Base-by-base conservation (phyloP, 2,329 filamentous ascomycete species). In the Penicillium psychrosexuale region DNA sequence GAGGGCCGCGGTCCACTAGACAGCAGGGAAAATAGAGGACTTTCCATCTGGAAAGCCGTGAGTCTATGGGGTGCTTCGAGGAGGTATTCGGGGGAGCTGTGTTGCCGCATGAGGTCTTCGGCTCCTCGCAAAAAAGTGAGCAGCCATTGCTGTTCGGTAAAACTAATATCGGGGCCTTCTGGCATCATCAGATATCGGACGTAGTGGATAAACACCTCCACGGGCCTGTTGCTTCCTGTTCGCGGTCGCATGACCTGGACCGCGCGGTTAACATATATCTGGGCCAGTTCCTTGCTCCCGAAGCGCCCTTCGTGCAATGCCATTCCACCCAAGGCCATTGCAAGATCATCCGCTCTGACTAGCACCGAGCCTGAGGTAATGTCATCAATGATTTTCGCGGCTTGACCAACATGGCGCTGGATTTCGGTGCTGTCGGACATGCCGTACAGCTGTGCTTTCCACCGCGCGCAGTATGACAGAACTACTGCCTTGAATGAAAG, bases 1-100 rank as follows among this genome's bases (percentile, higher is more conserved):
- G 71, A 71, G 12, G 74, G 74, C 17, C 66, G 70, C 11, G 74
- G 74, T 8, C 74, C 74, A 53, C 68, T 72, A n/a, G 74, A 75
- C n/a, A 76, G 66, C 6, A 75, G 55, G 13, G 69, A 64, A 47
- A 74, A 75, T 8, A 76, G 61, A 17, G 72, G 69, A 44, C 70
- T 66, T 15, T 67, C 66, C 67, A 75, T 75, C 40, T 71, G 63
- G 38, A 76, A 76, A 0, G 65, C 62, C 9, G 61, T 50, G 15
- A 57, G 62, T 33, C 72, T 65, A 39, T 67, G 62, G 5, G 72
- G 72, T 19, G 66, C 64, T 15, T 64, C 59, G 8, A 47, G 51
- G 9, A 70, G 61, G 45, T 68, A 74, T 15, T 62, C 47, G 3
- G 60, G 51, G 13, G 62, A 55, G 40, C 52, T 69, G 40, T 74